Percentiles rank a stretch among this genome's conserved stretches.
phyloP scores from a whole-genome alignment of 176 grass and related monocot genomes.

The Microstegium vimineum region DNA sequence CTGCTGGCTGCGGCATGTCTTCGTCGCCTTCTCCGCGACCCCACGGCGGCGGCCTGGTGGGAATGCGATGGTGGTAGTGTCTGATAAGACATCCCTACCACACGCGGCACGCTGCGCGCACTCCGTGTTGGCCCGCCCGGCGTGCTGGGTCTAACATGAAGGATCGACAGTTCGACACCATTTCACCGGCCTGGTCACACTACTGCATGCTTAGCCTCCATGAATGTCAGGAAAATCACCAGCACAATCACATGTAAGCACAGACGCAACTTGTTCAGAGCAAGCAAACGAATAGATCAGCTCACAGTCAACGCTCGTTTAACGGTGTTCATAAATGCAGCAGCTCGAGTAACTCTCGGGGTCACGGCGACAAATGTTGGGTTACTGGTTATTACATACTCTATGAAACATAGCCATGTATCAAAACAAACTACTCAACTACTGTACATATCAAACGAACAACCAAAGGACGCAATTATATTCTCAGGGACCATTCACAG shows the following conservation, averaged over 20 bases:
- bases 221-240: background rate
- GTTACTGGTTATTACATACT: background rate
- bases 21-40: background rate
- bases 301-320: background rate
- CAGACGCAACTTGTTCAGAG: background rate
- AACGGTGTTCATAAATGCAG: no score
- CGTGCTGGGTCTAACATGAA: no score
- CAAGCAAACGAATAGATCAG: background rate
- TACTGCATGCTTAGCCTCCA: background rate
- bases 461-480: background rate
- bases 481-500: background rate
- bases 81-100: no score
- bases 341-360: no score
- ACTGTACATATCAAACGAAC: background rate
- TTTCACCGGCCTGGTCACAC: background rate
- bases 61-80: background rate
- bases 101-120: no score
- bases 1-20: background rate
- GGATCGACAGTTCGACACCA: no score
- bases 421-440: background rate
- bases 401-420: background rate
- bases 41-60: background rate
- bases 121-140: no score
- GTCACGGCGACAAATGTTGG: no score
- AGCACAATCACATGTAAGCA: background rate